These are phyloP conservation scores for Penicillium herquei DNA, from an alignment of 495 filamentous ascomycete genomes.

Conservation along the genomic window DNA sequence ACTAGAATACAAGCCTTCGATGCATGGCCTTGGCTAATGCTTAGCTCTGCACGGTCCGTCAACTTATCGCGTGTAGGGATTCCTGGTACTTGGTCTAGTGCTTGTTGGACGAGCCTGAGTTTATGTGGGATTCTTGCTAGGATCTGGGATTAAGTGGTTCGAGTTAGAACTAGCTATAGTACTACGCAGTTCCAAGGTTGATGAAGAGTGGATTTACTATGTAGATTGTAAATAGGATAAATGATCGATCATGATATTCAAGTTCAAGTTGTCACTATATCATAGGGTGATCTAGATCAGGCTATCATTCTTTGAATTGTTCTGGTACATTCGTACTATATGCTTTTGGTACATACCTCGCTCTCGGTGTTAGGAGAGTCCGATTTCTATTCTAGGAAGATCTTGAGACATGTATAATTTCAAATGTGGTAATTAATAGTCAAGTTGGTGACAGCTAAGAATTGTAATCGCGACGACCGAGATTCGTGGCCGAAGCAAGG, in stretches of 20 bases:
- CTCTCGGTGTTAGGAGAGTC: too few relatives aligned
- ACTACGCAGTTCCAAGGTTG: not conserved
- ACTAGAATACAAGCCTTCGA: conserved; percentile 17
- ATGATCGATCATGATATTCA: too few relatives aligned
- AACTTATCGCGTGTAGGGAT: not conserved
- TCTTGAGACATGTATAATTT: too few relatives aligned
- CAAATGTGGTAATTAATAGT: too few relatives aligned
- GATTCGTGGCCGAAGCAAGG: conserved; percentile 12
- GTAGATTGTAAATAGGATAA: not conserved
- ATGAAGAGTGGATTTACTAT: not conserved
- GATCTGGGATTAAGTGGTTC: not conserved
- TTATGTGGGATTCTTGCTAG: conserved; percentile 2
- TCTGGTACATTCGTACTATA: too few relatives aligned
- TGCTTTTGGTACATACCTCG: too few relatives aligned
- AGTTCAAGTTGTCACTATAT: too few relatives aligned
- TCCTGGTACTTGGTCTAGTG: not conserved
- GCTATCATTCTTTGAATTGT: too few relatives aligned
- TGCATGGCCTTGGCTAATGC: conserved; percentile 25
- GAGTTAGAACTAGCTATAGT: too few relatives aligned
- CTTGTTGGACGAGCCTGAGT: not conserved
- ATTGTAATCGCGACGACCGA: conserved; percentile 1
- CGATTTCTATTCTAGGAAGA: too few relatives aligned
- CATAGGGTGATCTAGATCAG: too few relatives aligned
- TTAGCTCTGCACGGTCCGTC: conserved; percentile 15
- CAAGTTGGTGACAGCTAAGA: too few relatives aligned